These are phyloP conservation scores for Yamadazyma trypodendri DNA, from an alignment of 1,139 yeast genomes.

Conservation along the genomic window DNA sequence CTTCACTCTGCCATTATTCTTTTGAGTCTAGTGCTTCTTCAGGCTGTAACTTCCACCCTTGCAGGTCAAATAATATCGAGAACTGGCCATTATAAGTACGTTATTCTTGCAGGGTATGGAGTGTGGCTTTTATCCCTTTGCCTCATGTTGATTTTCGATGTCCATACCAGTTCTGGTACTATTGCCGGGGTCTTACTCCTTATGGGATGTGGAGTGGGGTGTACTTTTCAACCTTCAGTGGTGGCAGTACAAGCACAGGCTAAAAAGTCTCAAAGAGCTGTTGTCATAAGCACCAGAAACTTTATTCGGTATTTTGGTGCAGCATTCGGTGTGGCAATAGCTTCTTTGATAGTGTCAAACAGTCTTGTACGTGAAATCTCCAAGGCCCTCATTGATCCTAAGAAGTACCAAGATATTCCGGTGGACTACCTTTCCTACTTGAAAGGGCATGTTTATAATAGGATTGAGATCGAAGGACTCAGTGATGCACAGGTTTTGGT, in stretches of 20 bases:
- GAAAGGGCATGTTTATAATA: constrained; percentile 31
- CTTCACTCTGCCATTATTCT: constrained; percentile 39
- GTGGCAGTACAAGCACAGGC: constrained; percentile 58
- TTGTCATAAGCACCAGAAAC: constrained; percentile 54
- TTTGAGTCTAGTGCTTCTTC: constrained; percentile 44
- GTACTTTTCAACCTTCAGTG: constrained; percentile 39
- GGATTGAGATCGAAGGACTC: constrained; percentile 27
- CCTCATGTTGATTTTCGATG: constrained; percentile 35
- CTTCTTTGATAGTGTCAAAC: constrained; percentile 25
- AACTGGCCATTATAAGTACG: constrained; percentile 42
- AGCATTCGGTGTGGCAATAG: constrained; percentile 35
- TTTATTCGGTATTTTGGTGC: constrained; percentile 56
- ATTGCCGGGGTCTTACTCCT: constrained; percentile 35
- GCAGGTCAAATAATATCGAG: constrained; percentile 45
- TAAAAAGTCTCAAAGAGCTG: constrained; percentile 50
- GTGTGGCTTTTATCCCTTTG: constrained; percentile 44
- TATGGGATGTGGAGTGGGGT: constrained; percentile 46
- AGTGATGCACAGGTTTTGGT: constrained; percentile 21
- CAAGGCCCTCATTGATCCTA: constrained; percentile 10
- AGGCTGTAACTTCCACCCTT: constrained; percentile 37
- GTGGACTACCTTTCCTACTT: constrained; percentile 20
- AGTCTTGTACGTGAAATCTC: constrained; percentile 12
- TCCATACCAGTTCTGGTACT: constrained; percentile 28
- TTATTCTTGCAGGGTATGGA: constrained; percentile 41
- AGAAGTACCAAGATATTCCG: constrained; percentile 14